Evolutionary conservation across 2,329 filamentous ascomycete genomes (phyloP), one percentile per base, ranked within the genome.

Genomic region (Aureobasidium sp.): DNA sequence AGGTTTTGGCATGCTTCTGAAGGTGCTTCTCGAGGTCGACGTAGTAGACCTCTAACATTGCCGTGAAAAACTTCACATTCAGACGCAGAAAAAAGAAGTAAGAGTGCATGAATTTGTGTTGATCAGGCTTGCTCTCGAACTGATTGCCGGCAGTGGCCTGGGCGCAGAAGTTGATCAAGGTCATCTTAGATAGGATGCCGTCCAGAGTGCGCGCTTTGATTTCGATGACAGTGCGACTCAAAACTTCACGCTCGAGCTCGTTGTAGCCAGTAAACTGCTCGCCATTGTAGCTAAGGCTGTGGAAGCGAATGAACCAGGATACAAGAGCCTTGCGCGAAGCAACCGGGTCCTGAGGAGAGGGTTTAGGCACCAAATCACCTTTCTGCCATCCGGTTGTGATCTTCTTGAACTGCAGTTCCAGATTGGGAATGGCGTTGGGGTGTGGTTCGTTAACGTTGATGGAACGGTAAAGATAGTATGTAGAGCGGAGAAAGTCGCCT

Each of bases 401-500:
- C 68, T 87, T 88, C 68, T 82, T 83, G 71, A 96, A 92, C 71
- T 94, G 90, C 60, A 86, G 80, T 68, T 90, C 87, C 53, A 99
- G 79, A 69, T 97, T 97, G 19, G 79, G 77, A 62, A 82, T 80
- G 3, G 91, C 91, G 49, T 87, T 82, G 0, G 88, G 87, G 70
- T 94, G 87, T 5, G 91, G 90, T 44, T 86, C 80, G 58, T 85
- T 81, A 35, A 90, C 86, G 9, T 86, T 86, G 67, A 94, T 81
- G 17, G 92, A 87, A 65, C 92, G 87, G 71, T 96, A 94, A 44
- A 97, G 84, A 73, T 96, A 86, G 74, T 97, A 97, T 33, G 95
- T 87, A 11, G 91, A 87, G 64, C 91, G 85, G 56, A 97, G 82
- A 71, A 95, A 89, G 67, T 93, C 88, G 62, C 82, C 83, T 68